phyloP scores from a whole-genome alignment of 225 moss, liverwort and hornwort species.

The Lunularia cruciata region DNA sequence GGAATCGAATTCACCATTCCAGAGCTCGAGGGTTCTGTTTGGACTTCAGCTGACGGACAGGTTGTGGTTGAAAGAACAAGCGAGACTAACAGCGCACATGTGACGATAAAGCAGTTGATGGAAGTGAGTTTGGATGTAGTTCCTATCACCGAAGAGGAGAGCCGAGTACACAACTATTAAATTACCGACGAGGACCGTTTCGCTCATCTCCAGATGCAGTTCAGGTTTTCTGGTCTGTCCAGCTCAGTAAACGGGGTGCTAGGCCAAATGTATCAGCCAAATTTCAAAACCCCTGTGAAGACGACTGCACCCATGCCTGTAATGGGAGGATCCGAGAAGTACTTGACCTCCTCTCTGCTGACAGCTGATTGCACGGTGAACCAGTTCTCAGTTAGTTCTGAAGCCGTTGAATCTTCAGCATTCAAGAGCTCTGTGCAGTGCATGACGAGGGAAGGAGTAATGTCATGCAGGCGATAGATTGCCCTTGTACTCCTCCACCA shows the following conservation, averaged over 20 bases:
- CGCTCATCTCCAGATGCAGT: no score
- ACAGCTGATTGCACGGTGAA: slow-evolving; percentile 1
- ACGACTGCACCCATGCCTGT: slow-evolving; percentile 9
- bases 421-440: no score
- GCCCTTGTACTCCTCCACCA: no score
- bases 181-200: no score
- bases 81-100: no score
- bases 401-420: no score
- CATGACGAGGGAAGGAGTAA: no score
- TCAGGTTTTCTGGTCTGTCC: not conserved
- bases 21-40: not conserved
- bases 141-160: slow-evolving; percentile 2
- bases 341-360: not conserved
- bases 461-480: no score
- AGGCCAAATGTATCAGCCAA: slow-evolving; percentile 36
- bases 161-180: slow-evolving; percentile 1
- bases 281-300: slow-evolving; percentile 17
- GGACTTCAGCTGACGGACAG: no score
- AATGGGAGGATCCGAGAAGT: not conserved
- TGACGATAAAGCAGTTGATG: slow-evolving; percentile 22
- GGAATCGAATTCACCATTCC: not conserved
- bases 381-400: no score
- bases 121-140: no score
- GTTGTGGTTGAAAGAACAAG: slow-evolving; percentile 21
- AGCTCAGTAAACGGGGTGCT: slow-evolving; percentile 12